Base-by-base conservation (phyloP, 805 yeast species). In the Spathaspora girioi region DNA sequence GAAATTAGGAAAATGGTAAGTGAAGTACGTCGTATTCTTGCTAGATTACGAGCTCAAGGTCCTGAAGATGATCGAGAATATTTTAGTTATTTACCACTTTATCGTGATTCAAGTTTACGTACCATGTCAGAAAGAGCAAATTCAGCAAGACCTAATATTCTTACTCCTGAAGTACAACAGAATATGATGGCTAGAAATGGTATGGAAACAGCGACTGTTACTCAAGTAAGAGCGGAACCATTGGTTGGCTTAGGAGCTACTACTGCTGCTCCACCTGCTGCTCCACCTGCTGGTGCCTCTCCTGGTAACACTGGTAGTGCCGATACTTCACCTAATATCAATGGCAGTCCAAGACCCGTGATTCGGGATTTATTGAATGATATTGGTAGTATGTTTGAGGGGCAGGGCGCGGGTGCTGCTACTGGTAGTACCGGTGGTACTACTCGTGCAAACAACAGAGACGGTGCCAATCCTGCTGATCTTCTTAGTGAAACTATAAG, bases 151-250 rank as follows among this genome's bases (percentile, higher is more conserved):
- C 77, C 78, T 3, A 66, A 61, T 31, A 70, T 73, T 9, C 58
- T 71, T 38, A 70, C 67, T 12, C 73, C 67, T 18, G 76, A 72
- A 43, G 71, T 67, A 17, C 57, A 68, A n/a, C 76, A 69, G 48
- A 68, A 67, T 38, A 64, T 71, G 40, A 42, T 67, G 42, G 67
- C 71, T 8, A 60, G 63, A 38, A 58, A 57, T 26, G 63, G 63
- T 14, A 59, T 61, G 53, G 70, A 64, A 48, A 62, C 52, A 32
- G 52, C 52, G 2, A 52, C 54, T 12, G 40, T 35, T 3, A 35
- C 40, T 15, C 40, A 35, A 35, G 40, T 35, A 35, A 31, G 40
- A 7, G 41, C 38, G 1, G 46, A 43, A 15, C 46, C 46, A 9
- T 27, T 31, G 40, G 15, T 29, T 8, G 12, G 15, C 6, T 15